These are phyloP conservation scores for Botryosphaeria agaves DNA, from an alignment of 2,329 filamentous ascomycete species.

Conservation along the genomic window DNA sequence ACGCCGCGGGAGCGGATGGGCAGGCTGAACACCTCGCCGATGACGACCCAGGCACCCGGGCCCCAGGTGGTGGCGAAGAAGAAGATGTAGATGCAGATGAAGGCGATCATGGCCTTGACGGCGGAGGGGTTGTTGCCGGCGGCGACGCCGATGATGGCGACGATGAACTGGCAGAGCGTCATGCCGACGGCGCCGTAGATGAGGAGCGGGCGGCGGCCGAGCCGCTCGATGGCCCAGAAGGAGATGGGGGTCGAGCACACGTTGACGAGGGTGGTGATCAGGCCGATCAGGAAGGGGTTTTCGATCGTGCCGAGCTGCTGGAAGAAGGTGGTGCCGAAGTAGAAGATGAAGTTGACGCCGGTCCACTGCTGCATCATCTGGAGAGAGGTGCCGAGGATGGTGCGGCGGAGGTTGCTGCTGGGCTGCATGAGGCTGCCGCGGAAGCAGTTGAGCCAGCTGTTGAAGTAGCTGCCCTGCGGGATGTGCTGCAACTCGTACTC, in stretches of 20 bases:
- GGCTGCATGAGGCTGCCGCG: conserved; percentile 33
- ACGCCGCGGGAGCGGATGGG: conserved; percentile 81
- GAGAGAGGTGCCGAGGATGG: conserved; percentile 27
- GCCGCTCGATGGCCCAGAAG: conserved; percentile 59
- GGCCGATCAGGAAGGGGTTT: conserved; percentile 66
- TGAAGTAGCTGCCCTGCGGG: conserved; percentile 45
- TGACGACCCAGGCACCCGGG: conserved; percentile 51
- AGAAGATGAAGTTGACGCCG: conserved; percentile 28
- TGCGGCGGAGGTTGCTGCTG: conserved; percentile 33
- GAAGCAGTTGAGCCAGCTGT: conserved; percentile 52
- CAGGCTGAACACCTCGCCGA: conserved; percentile 80
- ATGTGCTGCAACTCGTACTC: conserved; percentile 62
- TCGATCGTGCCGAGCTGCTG: conserved; percentile 47
- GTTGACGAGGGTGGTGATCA: conserved; percentile 81
- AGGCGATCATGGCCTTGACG: conserved; percentile 55
- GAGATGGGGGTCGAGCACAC: conserved; percentile 71
- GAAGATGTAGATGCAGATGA: conserved; percentile 87
- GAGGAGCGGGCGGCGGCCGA: conserved; percentile 45
- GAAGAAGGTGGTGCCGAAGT: conserved; percentile 30
- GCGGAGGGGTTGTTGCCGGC: conserved; percentile 21
- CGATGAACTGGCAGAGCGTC: conserved; percentile 53
- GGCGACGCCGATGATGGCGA: conserved; percentile 43
- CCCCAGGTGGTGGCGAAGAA: conserved; percentile 86
- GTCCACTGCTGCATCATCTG: conserved; percentile 37
- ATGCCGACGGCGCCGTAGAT: conserved; percentile 51